A percentile compares a stretch with the other conserved stretches of the same genome.
Evolutionary conservation across 2,329 filamentous ascomycete species (phyloP).

Genomic region (Diplodia sapinea): DNA sequence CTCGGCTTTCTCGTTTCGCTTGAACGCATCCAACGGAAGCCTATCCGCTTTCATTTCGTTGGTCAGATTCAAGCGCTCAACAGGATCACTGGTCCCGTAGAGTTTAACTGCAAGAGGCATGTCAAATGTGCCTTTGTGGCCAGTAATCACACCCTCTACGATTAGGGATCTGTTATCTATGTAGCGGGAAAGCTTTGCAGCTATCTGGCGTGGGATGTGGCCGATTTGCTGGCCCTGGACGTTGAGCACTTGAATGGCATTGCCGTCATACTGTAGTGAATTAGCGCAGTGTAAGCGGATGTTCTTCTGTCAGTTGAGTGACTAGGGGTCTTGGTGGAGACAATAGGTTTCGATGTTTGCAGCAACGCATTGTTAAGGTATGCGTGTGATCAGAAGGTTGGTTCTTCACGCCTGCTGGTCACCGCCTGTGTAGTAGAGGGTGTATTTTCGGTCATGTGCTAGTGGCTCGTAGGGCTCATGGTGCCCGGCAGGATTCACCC

Average conservation of each 20-base stretch:
- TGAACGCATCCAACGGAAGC: constrained; percentile 59
- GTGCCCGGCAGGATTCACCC: neutral
- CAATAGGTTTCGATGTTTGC: too few relatives aligned
- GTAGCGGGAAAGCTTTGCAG: constrained; percentile 74
- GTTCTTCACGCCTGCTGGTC: neutral
- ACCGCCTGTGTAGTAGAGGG: neutral
- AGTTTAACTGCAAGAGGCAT: constrained; percentile 74
- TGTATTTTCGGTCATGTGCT: neutral
- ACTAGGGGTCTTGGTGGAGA: neutral
- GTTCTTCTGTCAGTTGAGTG: neutral
- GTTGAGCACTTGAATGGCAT: constrained; percentile 81
- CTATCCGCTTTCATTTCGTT: constrained; percentile 67
- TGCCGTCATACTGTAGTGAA: constrained; percentile 63
- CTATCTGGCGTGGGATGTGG: constrained; percentile 72
- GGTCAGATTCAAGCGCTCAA: constrained; percentile 62
- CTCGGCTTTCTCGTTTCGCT: constrained; percentile 57
- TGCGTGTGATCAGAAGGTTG: too few relatives aligned
- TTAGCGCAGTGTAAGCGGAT: neutral
- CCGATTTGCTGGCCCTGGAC: constrained; percentile 77
- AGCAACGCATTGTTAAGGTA: neutral
- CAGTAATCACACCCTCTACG: constrained; percentile 73
- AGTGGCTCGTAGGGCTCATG: neutral
- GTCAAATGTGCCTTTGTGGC: constrained; percentile 69
- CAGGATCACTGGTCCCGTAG: constrained; percentile 68
- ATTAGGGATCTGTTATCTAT: constrained; percentile 62